A percentile compares a stretch with the other conserved stretches of the same genome.
Conservation (phyloP, 208 protist genomes). For the Acanthamoeba triangularis region DNA sequence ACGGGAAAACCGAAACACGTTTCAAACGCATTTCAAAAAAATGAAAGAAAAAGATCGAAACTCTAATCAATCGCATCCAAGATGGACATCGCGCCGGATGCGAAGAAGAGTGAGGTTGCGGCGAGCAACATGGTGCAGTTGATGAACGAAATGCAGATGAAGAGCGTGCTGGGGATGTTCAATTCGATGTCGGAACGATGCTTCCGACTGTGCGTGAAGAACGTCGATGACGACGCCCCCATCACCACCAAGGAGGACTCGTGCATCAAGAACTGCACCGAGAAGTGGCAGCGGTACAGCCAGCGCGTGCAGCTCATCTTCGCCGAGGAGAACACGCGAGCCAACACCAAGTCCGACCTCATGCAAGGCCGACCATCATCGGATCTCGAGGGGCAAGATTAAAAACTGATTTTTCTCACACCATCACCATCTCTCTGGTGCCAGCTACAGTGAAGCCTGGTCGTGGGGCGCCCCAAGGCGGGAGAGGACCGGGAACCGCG, state of each 20-base stretch:
- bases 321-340: constrained; percentile 1
- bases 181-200: constrained; percentile 4
- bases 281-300: constrained; percentile 31
- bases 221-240: not conserved
- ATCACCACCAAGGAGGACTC: constrained; percentile 16
- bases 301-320: constrained; percentile 23
- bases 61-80: not conserved
- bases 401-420: not conserved
- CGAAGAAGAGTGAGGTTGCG: not conserved
- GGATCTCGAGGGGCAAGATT: not conserved
- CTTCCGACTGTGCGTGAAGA: constrained; percentile 1
- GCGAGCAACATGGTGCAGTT: constrained; percentile 6
- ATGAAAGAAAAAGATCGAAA: not conserved
- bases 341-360: not conserved
- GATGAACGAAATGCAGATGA: constrained; percentile 36
- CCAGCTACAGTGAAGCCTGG: too few relatives aligned
- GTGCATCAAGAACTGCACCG: constrained; percentile 14
- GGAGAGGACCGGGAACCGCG: not conserved
- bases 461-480: not conserved
- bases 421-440: too few relatives aligned
- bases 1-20: not conserved
- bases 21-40: not conserved
- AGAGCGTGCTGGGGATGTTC: not conserved
- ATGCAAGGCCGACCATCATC: not conserved
- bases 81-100: constrained; percentile 16